Percentiles rank a stretch among this genome's conserved stretches.
phyloP scores from a whole-genome alignment of 2,329 filamentous ascomycete species.

The Dactylellina haptotyla region DNA sequence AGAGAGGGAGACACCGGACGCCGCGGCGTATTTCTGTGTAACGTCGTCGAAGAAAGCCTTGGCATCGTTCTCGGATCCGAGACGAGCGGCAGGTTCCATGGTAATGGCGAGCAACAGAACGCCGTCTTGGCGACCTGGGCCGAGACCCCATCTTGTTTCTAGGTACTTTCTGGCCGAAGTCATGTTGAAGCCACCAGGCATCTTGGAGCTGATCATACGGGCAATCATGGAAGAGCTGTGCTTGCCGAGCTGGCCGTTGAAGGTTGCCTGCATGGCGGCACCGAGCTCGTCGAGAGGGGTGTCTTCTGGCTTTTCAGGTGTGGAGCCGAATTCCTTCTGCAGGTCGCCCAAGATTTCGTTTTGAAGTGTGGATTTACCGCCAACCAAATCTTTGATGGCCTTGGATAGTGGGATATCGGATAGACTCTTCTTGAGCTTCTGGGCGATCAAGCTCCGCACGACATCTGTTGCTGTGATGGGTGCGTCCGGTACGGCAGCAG shows the following conservation, averaged over 20 bases:
- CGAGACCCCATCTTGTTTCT: conserved; percentile 91
- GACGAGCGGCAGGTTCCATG: conserved; percentile 86
- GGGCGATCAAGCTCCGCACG: conserved; percentile 86
- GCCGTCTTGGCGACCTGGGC: conserved; percentile 86
- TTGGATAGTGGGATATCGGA: conserved; percentile 90
- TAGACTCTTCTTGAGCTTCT: conserved; percentile 96
- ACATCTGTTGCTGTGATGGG: conserved; percentile 91
- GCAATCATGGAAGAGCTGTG: conserved; percentile 93
- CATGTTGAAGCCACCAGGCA: conserved; percentile 99
- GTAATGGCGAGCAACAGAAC: conserved; percentile 88
- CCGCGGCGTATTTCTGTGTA: conserved; percentile 85
- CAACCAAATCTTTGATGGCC: conserved; percentile 95
- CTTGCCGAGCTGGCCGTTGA: conserved; percentile 97
- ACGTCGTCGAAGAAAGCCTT: conserved; percentile 92
- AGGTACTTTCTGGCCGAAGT: conserved; percentile 94
- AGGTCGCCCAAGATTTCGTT: conserved; percentile 98
- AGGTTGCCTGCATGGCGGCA: conserved; percentile 96
- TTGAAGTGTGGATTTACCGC: conserved; percentile 74
- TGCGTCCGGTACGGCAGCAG: conserved; percentile 83
- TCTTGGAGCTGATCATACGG: conserved; percentile 95
- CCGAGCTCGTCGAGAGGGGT: conserved; percentile 94
- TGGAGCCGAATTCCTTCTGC: conserved; percentile 97
- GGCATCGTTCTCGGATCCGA: conserved; percentile 88
- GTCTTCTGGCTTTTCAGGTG: conserved; percentile 98
- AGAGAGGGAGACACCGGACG: conserved; percentile 83